A percentile compares a stretch with the other conserved stretches of the same genome.
phyloP scores from a whole-genome alignment of 495 filamentous ascomycete genomes.

The Aspergillus ellipticus region DNA sequence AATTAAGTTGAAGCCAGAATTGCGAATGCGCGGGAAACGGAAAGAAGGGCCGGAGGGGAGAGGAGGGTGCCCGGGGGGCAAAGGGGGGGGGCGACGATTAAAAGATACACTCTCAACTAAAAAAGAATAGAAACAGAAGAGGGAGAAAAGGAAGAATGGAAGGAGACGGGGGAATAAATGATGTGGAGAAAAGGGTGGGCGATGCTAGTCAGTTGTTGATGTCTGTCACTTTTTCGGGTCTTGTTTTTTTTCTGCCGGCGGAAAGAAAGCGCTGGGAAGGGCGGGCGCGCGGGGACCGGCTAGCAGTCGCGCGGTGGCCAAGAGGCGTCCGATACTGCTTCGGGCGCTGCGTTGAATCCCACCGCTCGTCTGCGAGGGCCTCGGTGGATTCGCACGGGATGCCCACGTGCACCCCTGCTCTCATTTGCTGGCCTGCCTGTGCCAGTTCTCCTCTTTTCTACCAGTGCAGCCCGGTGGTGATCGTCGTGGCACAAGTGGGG shows the following conservation, averaged over 20 bases:
- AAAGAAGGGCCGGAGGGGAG: not conserved
- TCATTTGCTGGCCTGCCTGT: slow-evolving; percentile 1
- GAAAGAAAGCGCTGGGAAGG: slow-evolving; percentile 13
- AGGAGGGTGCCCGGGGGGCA: not conserved
- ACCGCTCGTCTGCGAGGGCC: not conserved
- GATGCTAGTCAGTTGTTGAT: not conserved
- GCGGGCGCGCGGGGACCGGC: slow-evolving; percentile 9
- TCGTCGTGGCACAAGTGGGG: slow-evolving; percentile 11
- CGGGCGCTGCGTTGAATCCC: not conserved
- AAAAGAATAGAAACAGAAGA: slow-evolving; percentile 6
- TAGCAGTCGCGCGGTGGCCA: not conserved
- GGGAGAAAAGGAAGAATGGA: not conserved
- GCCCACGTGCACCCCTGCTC: slow-evolving; percentile 4
- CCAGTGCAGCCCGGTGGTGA: slow-evolving; percentile 1
- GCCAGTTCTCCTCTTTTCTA: not conserved
- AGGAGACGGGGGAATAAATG: not conserved
- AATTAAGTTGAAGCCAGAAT: not conserved
- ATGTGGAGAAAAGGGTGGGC: not conserved
- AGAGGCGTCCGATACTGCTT: not conserved
- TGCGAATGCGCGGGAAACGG: not conserved
- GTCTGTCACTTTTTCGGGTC: slow-evolving; percentile 6
- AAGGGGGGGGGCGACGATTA: not conserved
- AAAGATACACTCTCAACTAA: not conserved
- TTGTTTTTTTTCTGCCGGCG: slow-evolving; percentile 27
- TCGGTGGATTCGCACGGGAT: not conserved